These are phyloP conservation scores for Austroboletus novae-zelandiae DNA, from an alignment of 1,284 basidiomycete genomes.

Conservation along the genomic window DNA sequence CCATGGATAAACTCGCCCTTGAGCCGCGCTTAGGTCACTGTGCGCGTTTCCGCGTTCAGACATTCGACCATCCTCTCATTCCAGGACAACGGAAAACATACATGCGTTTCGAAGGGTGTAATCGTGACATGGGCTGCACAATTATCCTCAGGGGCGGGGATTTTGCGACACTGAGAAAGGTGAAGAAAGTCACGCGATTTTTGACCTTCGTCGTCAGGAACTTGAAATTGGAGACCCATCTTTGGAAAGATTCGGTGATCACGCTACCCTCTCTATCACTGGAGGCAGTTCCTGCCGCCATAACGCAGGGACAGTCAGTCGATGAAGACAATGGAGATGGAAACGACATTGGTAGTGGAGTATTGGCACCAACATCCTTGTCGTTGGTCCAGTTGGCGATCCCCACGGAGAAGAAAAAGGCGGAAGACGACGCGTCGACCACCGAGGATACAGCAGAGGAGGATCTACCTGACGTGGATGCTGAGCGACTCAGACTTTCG, in stretches of 20 bases:
- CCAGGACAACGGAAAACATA: constrained; percentile 91
- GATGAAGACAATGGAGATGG: constrained; percentile 10
- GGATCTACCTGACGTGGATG: constrained; percentile 66
- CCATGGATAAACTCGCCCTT: constrained; percentile 90
- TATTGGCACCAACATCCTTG: constrained; percentile 31
- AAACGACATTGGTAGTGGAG: constrained; percentile 17
- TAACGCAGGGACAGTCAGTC: constrained; percentile 21
- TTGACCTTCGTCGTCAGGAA: constrained; percentile 90
- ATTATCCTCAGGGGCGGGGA: constrained; percentile 91
- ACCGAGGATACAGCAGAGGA: constrained; percentile 39
- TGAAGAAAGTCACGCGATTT: constrained; percentile 93
- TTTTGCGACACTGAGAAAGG: constrained; percentile 71
- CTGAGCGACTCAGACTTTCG: constrained; percentile 64
- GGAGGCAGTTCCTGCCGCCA: constrained; percentile 56
- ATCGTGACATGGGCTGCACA: constrained; percentile 89
- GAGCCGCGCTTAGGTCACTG: constrained; percentile 93
- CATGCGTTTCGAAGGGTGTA: constrained; percentile 97
- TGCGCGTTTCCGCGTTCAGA: constrained; percentile 85
- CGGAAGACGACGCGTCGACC: constrained; percentile 13
- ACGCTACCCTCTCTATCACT: constrained; percentile 67
- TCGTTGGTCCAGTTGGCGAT: constrained; percentile 29
- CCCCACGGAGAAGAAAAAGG: constrained; percentile 20
- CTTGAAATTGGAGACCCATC: constrained; percentile 89
- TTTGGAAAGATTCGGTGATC: constrained; percentile 93
- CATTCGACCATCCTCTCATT: constrained; percentile 90